Evolutionary conservation across 495 filamentous ascomycete species (phyloP), one percentile per base, ranked within the genome.

Genomic region (Hypoxylon fragiforme): DNA sequence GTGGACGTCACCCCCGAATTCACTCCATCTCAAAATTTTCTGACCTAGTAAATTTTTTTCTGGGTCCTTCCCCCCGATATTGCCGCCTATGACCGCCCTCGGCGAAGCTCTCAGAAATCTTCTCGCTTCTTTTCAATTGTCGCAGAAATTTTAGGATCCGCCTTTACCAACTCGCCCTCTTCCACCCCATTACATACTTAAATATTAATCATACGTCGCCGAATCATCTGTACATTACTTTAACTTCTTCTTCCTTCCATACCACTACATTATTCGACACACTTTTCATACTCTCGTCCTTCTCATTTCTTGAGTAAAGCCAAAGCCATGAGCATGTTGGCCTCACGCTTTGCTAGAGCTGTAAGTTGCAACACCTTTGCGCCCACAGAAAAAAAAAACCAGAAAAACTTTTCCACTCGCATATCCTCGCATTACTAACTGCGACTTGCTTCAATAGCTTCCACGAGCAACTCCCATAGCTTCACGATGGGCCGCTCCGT

Each of bases 291-390:
- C 62, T 65, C 52, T 68, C 57, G 32, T 63, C 43, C 54, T 51
- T 54, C 55, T 31, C 50, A 41, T 58, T 52, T 71, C n/a, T n/a
- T n/a, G n/a, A n/a, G n/a, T n/a, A n/a, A n/a, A n/a, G n/a, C 24
- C 4, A 28, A 46, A 60, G 50, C 41, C 57, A 39, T 74, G 76
- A 82, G 58, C 48, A 88, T 89, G 85, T 70, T 88, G 71, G 74
- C 85, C 44, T 70, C 82, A 65, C 77, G 82, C 63, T 71, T 89
- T 54, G 75, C 82, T 53, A 77, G 84, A 69, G 85, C 81, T 74
- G 91, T 96, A 85, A 78, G 85, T 83, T 71, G 14, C 66, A 69
- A 69, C 60, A 58, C 45, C 51, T 57, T 36, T 43, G 16, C 36
- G 50, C 28, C 40, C 54, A 46, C 55, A 12, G 22, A 3, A 13